These are phyloP conservation scores for Pyrus pyrifolia DNA, from an alignment of 306 rosid species.

Conservation along the genomic window DNA sequence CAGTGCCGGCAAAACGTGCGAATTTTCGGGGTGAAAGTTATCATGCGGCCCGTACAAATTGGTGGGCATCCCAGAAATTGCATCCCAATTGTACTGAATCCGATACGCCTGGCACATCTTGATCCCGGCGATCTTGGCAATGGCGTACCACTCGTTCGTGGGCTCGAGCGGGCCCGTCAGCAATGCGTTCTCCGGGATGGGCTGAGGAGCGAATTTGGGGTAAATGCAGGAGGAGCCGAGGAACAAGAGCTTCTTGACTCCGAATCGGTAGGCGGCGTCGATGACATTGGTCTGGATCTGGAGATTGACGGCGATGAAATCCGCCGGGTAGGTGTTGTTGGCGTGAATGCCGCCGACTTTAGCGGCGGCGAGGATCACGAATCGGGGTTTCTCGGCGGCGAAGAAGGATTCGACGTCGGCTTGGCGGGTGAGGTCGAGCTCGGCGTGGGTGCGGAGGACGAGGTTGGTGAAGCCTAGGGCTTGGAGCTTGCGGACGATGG, in stretches of 20 bases:
- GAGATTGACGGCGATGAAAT: conserved; percentile 79
- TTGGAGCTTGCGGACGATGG: conserved; percentile 71
- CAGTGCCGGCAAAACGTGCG: conserved; percentile 84
- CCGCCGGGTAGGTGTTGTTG: conserved; percentile 88
- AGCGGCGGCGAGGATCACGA: conserved; percentile 85
- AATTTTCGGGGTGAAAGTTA: conserved; percentile 86
- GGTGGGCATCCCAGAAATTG: conserved; percentile 98
- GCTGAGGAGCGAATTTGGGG: conserved; percentile 96
- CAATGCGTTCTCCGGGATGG: conserved; percentile 72
- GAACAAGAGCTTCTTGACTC: conserved; percentile 68
- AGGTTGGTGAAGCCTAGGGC: conserved; percentile 66
- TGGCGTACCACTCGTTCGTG: conserved; percentile 94
- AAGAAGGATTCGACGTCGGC: conserved; percentile 80
- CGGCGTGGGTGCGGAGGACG: conserved; percentile 57
- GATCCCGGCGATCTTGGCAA: conserved; percentile 94
- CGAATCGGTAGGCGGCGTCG: conserved; percentile 61
- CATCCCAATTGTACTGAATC: conserved; percentile 75
- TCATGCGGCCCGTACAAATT: conserved; percentile 80
- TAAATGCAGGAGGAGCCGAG: conserved; percentile 92
- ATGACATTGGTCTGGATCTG: conserved; percentile 91
- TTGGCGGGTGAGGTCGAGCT: conserved; percentile 86
- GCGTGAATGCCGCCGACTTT: conserved; percentile 99
- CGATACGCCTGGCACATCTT: conserved; percentile 95
- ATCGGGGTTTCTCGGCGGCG: conserved; percentile 62
- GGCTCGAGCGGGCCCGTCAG: conserved; percentile 88